Evolutionary conservation across 192 early-diverging fungal genomes (phyloP), one percentile per base, ranked within the genome.

Genomic region (Coemansia sp.): DNA sequence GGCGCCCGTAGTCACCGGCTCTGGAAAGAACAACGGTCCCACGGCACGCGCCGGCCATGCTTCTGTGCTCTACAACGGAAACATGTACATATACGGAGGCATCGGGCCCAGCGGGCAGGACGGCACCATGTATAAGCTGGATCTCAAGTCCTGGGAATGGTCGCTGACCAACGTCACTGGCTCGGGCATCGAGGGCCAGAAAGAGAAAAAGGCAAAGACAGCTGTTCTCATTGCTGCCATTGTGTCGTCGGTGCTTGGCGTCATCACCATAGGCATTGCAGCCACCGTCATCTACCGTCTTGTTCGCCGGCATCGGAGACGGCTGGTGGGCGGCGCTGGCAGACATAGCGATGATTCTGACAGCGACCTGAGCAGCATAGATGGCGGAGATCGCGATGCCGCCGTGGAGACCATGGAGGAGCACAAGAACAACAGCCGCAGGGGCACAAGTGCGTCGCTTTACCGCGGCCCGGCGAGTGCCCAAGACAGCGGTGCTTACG

Each of bases 71-170:
- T 71, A 84, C 57, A 71, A 78, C 24, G 81, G 72, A 39, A 82
- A 72, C 14, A 86, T 91, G 74, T 87, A 87, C 45, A 76, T 89
- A 24, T 91, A 82, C 71, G 90, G 90, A 34, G 90, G 90, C 13
- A 75, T 83, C 58, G 86, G 84, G 10, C 52, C 72, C 1, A 73
- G 71, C 9, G 76, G 69, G 25, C 67, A 81, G 60, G 88, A 91
- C 61, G 72, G 63, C 22, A 85, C 76, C 47, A 84, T 91, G 68
- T 90, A 89, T 68, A 81, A 85, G 35, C 71, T 91, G 18, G 85
- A 89, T 51, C 73, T 84, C 19, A 32, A 29, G 13, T 59, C 56
- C 0, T 90, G 87, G 88, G 66, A 69, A 39, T 91, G 90, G 90
- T 74, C 76, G 46, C 72, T 69, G 34, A 83, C 84, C 6, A 68